These are phyloP conservation scores for Blastomyces emzantsi DNA, from an alignment of 2,329 filamentous ascomycete species.

Conservation along the genomic window DNA sequence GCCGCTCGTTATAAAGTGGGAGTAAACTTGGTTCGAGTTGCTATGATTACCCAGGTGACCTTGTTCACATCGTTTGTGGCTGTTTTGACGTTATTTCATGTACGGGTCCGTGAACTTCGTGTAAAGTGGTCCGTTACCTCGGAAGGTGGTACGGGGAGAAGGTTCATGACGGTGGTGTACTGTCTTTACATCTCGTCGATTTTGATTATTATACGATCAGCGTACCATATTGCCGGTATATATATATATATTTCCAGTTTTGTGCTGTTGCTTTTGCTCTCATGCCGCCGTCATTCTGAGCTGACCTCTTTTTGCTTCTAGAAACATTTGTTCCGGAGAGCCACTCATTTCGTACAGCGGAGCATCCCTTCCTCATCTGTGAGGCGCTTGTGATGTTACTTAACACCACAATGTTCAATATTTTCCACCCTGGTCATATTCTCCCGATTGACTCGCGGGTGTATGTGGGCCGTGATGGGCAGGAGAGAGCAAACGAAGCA, in stretches of 20 bases:
- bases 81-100: constrained; percentile 8
- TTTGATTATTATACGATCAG: constrained; percentile 11
- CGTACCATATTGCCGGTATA: constrained; percentile 14
- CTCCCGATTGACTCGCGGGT: constrained; percentile 10
- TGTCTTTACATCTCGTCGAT: constrained; percentile 12
- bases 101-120: neutral
- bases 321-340: constrained; percentile 11
- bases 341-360: constrained; percentile 10
- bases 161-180: constrained; percentile 11
- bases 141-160: constrained; percentile 3
- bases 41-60: constrained; percentile 9
- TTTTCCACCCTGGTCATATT: constrained; percentile 12
- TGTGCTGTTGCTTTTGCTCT: neutral
- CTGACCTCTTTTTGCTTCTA: constrained; percentile 1
- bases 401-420: constrained; percentile 11
- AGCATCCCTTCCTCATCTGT: constrained; percentile 10
- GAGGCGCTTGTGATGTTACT: constrained; percentile 12
- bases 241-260: constrained; percentile 1
- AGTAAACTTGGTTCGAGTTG: constrained; percentile 11
- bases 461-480: constrained; percentile 8
- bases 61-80: constrained; percentile 10
- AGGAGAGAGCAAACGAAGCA: constrained; percentile 10
- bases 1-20: constrained; percentile 8
- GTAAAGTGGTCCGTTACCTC: constrained; percentile 1
- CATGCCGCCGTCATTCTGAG: neutral